These are phyloP conservation scores for Babesia sp. DNA, from an alignment of 169 alveolate species.

Conservation along the genomic window DNA sequence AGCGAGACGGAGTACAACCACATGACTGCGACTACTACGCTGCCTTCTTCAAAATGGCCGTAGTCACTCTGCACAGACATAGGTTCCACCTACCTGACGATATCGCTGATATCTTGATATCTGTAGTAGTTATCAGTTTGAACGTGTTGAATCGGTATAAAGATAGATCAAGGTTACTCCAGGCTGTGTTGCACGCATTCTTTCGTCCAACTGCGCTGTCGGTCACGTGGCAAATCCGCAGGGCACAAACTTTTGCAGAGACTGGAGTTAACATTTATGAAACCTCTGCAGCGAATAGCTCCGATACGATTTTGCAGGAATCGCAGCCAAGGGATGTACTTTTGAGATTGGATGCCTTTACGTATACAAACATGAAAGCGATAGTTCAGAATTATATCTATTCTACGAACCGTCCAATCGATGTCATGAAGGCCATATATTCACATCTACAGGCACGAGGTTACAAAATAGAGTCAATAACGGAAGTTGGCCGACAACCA, in stretches of 20 bases:
- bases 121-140: slow-evolving; percentile 4
- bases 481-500: not conserved
- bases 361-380: slow-evolving; percentile 1
- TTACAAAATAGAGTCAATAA: not conserved
- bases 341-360: not conserved
- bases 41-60: slow-evolving; percentile 7
- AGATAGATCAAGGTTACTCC: slow-evolving; percentile 1
- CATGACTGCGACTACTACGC: slow-evolving; percentile 35
- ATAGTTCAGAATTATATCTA: not conserved
- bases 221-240: not conserved
- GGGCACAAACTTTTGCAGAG: not conserved
- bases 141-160: not conserved
- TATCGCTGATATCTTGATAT: slow-evolving; percentile 16
- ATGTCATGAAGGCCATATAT: slow-evolving; percentile 10
- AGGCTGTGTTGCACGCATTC: slow-evolving; percentile 9
- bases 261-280: not conserved
- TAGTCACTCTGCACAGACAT: slow-evolving; percentile 4
- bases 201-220: not conserved
- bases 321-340: not conserved
- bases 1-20: not conserved
- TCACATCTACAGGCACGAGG: slow-evolving; percentile 7
- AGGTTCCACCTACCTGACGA: not conserved
- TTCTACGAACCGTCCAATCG: slow-evolving; percentile 4
- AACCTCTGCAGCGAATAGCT: no score
- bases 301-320: no score